Percentiles rank a stretch among this genome's conserved stretches.
Evolutionary conservation across 768 basidiomycete species (phyloP).

Genomic region (Asterophora parasitica): DNA sequence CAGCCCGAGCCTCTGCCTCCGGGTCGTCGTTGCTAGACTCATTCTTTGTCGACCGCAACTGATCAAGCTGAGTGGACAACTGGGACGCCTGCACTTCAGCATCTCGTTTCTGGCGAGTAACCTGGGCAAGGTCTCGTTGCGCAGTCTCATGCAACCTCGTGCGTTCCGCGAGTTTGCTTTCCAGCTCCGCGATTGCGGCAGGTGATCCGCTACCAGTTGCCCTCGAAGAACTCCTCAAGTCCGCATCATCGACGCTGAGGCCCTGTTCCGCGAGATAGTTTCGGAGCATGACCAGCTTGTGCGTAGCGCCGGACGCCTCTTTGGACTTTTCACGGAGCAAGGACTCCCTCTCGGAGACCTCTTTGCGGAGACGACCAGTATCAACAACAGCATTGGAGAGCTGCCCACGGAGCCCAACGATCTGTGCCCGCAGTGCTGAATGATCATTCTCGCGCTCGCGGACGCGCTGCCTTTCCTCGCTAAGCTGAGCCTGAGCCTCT

Average conservation of each 20-base stretch:
- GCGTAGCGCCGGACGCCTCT: constrained; percentile 61
- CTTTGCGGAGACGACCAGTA: constrained; percentile 63
- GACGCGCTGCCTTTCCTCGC: constrained; percentile 60
- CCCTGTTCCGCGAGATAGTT: constrained; percentile 88
- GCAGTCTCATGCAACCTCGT: constrained; percentile 67
- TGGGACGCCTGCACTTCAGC: constrained; percentile 64
- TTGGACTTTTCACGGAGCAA: constrained; percentile 59
- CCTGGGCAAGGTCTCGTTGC: constrained; percentile 69
- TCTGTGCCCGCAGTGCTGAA: constrained; percentile 62
- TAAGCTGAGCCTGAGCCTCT: constrained; percentile 58
- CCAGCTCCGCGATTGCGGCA: constrained; percentile 61
- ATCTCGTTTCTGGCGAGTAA: constrained; percentile 64
- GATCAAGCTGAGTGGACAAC: constrained; percentile 64
- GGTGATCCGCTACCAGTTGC: constrained; percentile 35
- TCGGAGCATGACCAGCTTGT: constrained; percentile 76
- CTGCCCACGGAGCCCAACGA: constrained; percentile 69
- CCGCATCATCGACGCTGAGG: constrained; percentile 71
- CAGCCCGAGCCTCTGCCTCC: constrained; percentile 36
- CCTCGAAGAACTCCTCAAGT: constrained; percentile 42
- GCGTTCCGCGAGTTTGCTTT: constrained; percentile 70
- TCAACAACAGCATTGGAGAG: constrained; percentile 66
- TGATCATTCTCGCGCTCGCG: constrained; percentile 64
- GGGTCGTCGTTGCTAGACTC: constrained; percentile 31
- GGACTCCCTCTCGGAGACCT: constrained; percentile 60
- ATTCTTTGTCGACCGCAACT: constrained; percentile 54